phyloP scores from a whole-genome alignment of 2,329 filamentous ascomycete species.

The Alternaria postmessia region DNA sequence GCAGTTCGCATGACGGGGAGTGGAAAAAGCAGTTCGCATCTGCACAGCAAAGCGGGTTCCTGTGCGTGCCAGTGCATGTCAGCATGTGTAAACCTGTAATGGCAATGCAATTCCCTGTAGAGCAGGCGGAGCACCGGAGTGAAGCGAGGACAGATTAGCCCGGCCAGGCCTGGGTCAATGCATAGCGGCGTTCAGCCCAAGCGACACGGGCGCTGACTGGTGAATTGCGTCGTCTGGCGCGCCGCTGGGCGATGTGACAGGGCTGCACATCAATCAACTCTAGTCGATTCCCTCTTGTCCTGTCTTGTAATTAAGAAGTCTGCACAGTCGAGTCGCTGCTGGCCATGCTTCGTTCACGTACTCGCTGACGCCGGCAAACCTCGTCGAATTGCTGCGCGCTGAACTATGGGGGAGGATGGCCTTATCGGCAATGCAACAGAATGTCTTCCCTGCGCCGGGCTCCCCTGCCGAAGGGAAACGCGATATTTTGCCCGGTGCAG shows the following conservation, averaged over 20 bases:
- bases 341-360: constrained; percentile 30
- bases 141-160: constrained; percentile 10
- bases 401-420: constrained; percentile 49
- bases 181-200: constrained; percentile 5
- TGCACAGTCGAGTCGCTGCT: constrained; percentile 32
- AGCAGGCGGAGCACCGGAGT: constrained; percentile 13
- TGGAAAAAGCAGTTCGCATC: background rate
- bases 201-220: constrained; percentile 26
- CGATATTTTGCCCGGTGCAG: constrained; percentile 34
- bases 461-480: constrained; percentile 38
- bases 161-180: constrained; percentile 12
- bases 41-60: background rate
- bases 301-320: constrained; percentile 37
- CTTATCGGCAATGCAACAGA: constrained; percentile 43
- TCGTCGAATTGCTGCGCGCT: constrained; percentile 29
- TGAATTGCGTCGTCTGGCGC: constrained; percentile 35
- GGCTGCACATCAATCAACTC: constrained; percentile 35
- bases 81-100: background rate
- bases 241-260: constrained; percentile 30
- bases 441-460: constrained; percentile 38
- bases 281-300: constrained; percentile 17
- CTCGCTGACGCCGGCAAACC: constrained; percentile 25
- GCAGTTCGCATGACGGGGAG: background rate
- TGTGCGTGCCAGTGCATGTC: constrained; percentile 1
- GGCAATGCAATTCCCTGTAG: background rate